Conservation (phyloP, 2,329 filamentous ascomycete genomes). For the Pochonia chlamydosporia region DNA sequence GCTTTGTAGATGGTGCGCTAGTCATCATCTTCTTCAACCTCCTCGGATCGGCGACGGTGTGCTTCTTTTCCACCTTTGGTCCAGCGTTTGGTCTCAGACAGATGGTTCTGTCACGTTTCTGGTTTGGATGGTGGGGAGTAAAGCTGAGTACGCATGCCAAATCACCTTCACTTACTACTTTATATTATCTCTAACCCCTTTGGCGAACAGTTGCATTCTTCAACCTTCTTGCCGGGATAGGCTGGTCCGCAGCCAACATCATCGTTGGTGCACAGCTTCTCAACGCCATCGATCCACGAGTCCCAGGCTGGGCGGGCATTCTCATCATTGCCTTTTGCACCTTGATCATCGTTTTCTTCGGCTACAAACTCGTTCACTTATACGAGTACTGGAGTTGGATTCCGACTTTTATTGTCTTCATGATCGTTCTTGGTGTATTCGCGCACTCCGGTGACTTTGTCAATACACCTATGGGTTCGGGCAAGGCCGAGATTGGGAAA, state of each 20-base stretch:
- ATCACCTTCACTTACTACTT: not conserved
- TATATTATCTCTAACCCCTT: too few relatives aligned
- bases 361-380: conserved; percentile 67
- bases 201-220: conserved; percentile 52
- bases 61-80: conserved; percentile 71
- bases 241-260: conserved; percentile 68
- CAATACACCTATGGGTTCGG: conserved; percentile 52
- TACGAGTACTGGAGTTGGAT: conserved; percentile 75
- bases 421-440: conserved; percentile 46
- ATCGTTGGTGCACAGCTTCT: conserved; percentile 73
- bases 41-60: conserved; percentile 60
- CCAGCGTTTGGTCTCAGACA: conserved; percentile 66
- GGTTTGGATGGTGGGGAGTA: conserved; percentile 64
- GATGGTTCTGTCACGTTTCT: conserved; percentile 70
- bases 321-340: conserved; percentile 65
- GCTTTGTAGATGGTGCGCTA: conserved; percentile 64
- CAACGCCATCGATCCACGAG: conserved; percentile 59
- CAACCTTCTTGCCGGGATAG: conserved; percentile 64
- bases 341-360: conserved; percentile 63
- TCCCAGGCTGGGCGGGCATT: conserved; percentile 68
- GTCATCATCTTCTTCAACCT: conserved; percentile 69
- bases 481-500: conserved; percentile 54
- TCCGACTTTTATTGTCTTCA: conserved; percentile 64
- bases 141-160: conserved; percentile 51
- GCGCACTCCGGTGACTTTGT: conserved; percentile 61